Conservation (phyloP, 345 rosid genomes). For the Euclidium syriacum region DNA sequence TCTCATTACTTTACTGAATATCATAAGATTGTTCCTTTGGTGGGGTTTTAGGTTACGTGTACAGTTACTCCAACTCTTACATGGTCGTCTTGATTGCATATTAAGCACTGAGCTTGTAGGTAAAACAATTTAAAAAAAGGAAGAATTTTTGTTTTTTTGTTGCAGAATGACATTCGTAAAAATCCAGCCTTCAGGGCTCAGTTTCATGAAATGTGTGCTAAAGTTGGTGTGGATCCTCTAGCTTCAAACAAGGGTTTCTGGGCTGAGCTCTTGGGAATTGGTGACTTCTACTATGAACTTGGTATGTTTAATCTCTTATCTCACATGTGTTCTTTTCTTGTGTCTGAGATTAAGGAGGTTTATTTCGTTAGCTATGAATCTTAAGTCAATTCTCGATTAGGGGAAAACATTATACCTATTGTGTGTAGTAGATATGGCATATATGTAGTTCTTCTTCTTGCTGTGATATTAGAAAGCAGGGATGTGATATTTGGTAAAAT, state of each 20-base stretch:
- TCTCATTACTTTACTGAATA: neutral
- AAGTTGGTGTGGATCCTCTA: constrained; percentile 92
- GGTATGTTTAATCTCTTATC: constrained; percentile 31
- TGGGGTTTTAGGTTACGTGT: neutral
- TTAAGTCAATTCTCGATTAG: neutral
- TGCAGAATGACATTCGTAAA: constrained; percentile 85
- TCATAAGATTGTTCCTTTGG: neutral
- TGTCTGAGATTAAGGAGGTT: neutral
- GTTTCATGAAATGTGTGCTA: constrained; percentile 93
- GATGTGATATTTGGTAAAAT: neutral
- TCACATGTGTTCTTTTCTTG: neutral
- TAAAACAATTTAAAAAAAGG: too few species aligned
- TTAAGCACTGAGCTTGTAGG: neutral
- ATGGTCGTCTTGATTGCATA: neutral
- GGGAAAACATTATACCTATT: neutral
- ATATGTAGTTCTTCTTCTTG: neutral
- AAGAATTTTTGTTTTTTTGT: constrained; percentile 4
- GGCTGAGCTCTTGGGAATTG: constrained; percentile 96
- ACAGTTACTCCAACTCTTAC: neutral
- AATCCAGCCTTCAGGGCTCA: constrained; percentile 84
- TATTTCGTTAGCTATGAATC: neutral
- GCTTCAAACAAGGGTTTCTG: constrained; percentile 94
- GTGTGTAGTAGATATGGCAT: neutral
- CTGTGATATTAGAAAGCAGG: neutral
- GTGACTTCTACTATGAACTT: constrained; percentile 94